These are phyloP conservation scores for Monosporascus sp. DNA, from an alignment of 2,329 filamentous ascomycete genomes.

Conservation along the genomic window DNA sequence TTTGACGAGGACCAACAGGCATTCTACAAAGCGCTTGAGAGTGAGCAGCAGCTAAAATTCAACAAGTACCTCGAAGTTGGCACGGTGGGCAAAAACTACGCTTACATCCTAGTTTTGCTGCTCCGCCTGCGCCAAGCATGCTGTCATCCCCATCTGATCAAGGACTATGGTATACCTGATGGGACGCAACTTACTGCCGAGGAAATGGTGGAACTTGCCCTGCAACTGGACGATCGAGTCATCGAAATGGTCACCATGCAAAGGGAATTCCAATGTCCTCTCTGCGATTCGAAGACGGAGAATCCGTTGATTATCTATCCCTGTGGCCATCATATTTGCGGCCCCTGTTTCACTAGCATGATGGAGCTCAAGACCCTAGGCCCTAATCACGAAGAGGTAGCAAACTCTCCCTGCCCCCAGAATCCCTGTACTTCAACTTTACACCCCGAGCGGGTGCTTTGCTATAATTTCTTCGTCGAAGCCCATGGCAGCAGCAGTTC, in stretches of 20 bases:
- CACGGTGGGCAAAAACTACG: conserved; percentile 64
- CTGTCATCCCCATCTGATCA: conserved; percentile 69
- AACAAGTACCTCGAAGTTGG: conserved; percentile 20
- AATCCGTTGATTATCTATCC: conserved; percentile 23
- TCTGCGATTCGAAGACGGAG: conserved; percentile 14
- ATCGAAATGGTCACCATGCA: conserved; percentile 14
- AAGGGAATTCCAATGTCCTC: conserved; percentile 15
- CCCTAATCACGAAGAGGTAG: not conserved
- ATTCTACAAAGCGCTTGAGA: conserved; percentile 57
- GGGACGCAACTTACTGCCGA: conserved; percentile 17
- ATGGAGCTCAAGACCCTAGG: conserved; percentile 8
- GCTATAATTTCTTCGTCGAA: conserved; percentile 17
- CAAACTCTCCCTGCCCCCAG: conserved; percentile 5
- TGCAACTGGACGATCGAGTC: conserved; percentile 8
- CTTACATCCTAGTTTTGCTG: conserved; percentile 72
- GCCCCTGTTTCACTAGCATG: conserved; percentile 19
- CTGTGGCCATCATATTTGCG: conserved; percentile 26
- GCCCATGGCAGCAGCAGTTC: conserved; percentile 9
- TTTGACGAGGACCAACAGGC: conserved; percentile 62
- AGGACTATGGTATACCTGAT: conserved; percentile 30
- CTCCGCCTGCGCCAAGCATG: conserved; percentile 76
- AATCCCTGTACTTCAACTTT: conserved; percentile 9
- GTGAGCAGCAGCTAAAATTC: conserved; percentile 15
- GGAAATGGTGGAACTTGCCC: conserved; percentile 22
- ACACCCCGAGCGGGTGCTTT: conserved; percentile 17